phyloP scores from a whole-genome alignment of 164 flowering plant genomes.

The Echeveria elegans region DNA sequence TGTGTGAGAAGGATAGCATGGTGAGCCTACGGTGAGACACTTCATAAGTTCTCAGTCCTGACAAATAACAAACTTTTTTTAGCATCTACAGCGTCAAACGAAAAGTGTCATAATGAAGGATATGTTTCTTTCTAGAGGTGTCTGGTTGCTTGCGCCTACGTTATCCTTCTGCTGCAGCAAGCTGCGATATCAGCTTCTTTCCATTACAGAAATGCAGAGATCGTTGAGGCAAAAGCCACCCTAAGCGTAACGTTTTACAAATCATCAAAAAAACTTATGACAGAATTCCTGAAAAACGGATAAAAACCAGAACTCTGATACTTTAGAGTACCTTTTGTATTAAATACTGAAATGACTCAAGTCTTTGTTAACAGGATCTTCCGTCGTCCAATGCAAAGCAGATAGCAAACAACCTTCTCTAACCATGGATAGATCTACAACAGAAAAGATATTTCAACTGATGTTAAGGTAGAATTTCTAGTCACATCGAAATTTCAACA shows the following conservation, averaged over 20 bases:
- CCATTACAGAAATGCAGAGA: conserved; percentile 79
- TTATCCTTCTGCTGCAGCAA: conserved; percentile 81
- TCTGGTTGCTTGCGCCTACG: conserved; percentile 74
- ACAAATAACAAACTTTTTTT: neutral
- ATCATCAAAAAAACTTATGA: too few species aligned
- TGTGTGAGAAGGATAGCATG: conserved; percentile 95
- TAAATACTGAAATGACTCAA: conserved; percentile 4
- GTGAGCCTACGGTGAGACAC: conserved; percentile 84
- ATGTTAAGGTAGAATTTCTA: conserved; percentile 55
- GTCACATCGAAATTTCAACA: neutral
- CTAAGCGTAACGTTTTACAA: conserved; percentile 33
- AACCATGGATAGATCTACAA: conserved; percentile 78
- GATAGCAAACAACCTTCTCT: conserved; percentile 74
- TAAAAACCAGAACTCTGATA: too few species aligned
- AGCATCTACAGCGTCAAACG: neutral
- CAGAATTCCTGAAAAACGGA: too few species aligned
- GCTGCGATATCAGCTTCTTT: conserved; percentile 85
- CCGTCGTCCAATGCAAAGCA: conserved; percentile 66
- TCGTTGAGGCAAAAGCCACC: conserved; percentile 70
- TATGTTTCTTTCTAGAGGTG: conserved; percentile 44
- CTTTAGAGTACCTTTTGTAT: neutral
- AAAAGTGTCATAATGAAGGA: neutral
- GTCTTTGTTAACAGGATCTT: conserved; percentile 45
- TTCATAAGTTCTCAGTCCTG: neutral
- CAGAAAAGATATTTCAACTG: conserved; percentile 66